These are phyloP conservation scores for Floccularia luteovirens DNA, from an alignment of 768 basidiomycete genomes.

Conservation along the genomic window DNA sequence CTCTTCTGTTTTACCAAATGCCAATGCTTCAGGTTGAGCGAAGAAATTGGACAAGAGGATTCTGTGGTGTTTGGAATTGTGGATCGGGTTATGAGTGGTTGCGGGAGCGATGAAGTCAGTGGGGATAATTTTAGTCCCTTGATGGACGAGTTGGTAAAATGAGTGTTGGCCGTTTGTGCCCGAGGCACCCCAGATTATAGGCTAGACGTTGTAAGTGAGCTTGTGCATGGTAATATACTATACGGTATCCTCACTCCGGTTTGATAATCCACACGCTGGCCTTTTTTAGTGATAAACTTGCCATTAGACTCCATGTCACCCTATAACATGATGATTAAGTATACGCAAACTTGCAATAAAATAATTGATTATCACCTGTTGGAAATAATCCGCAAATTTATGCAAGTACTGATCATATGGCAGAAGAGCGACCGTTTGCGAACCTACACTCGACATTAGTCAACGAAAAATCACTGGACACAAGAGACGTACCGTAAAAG, in stretches of 20 bases:
- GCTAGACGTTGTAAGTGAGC: constrained; percentile 32
- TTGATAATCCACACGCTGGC: constrained; percentile 89
- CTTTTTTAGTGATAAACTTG: constrained; percentile 92
- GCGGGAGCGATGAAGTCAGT: constrained; percentile 90
- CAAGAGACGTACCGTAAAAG: constrained; percentile 62
- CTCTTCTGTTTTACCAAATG: constrained; percentile 95
- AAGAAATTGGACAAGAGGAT: constrained; percentile 98
- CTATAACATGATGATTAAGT: constrained; percentile 20
- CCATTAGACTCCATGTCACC: constrained; percentile 99
- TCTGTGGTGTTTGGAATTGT: constrained; percentile 86
- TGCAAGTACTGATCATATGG: constrained; percentile 99
- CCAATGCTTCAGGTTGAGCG: constrained; percentile 95
- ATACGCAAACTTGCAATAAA: neutral
- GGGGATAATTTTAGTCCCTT: constrained; percentile 89
- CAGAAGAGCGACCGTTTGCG: constrained; percentile 91
- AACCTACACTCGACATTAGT: constrained; percentile 30
- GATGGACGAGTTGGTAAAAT: constrained; percentile 97
- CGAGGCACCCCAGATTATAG: constrained; percentile 98
- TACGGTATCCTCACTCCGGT: constrained; percentile 66
- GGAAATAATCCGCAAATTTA: constrained; percentile 99
- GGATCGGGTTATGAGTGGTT: constrained; percentile 85
- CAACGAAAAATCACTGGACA: neutral
- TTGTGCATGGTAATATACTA: constrained; percentile 1
- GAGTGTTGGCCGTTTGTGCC: constrained; percentile 99
- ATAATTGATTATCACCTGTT: constrained; percentile 47